These are phyloP conservation scores for Apiospora malaysiana DNA, from an alignment of 2,329 filamentous ascomycete species.

Conservation along the genomic window DNA sequence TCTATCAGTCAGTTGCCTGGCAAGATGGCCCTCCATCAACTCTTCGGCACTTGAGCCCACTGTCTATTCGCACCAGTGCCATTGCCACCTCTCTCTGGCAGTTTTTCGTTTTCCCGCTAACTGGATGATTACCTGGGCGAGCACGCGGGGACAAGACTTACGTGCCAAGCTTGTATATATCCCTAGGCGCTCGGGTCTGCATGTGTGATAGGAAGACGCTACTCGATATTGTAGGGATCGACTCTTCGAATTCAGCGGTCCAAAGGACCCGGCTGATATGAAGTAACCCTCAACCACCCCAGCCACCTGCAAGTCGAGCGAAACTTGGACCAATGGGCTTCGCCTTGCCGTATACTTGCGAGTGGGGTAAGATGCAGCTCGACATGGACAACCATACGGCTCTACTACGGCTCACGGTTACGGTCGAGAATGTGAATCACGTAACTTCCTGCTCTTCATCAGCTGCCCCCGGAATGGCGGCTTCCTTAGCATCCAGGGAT, in stretches of 20 bases:
- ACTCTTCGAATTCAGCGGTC: not conserved
- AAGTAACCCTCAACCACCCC: not conserved
- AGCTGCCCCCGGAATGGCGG: not conserved
- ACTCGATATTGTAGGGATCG: slow-evolving; percentile 7
- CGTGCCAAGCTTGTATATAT: not conserved
- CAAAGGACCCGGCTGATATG: not conserved
- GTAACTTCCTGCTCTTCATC: slow-evolving; percentile 7
- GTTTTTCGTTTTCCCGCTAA: not conserved
- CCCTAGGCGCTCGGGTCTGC: slow-evolving; percentile 3
- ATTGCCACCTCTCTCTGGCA: not conserved
- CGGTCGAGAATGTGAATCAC: slow-evolving; percentile 14
- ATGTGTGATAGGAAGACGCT: not conserved
- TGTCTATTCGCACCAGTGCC: not conserved
- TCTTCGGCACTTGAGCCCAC: not conserved
- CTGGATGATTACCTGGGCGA: not conserved
- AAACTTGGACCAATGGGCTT: slow-evolving; percentile 4
- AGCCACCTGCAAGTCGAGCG: not conserved
- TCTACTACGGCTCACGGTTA: not conserved
- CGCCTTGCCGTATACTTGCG: not conserved
- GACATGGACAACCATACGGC: slow-evolving; percentile 4
- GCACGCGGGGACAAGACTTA: not conserved
- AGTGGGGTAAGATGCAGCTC: slow-evolving; percentile 5
- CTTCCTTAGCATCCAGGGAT: not conserved
- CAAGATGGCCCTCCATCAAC: not conserved
- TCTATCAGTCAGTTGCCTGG: no score